phyloP scores from a whole-genome alignment of 1,139 yeast species.

The Pichia cactophila region DNA sequence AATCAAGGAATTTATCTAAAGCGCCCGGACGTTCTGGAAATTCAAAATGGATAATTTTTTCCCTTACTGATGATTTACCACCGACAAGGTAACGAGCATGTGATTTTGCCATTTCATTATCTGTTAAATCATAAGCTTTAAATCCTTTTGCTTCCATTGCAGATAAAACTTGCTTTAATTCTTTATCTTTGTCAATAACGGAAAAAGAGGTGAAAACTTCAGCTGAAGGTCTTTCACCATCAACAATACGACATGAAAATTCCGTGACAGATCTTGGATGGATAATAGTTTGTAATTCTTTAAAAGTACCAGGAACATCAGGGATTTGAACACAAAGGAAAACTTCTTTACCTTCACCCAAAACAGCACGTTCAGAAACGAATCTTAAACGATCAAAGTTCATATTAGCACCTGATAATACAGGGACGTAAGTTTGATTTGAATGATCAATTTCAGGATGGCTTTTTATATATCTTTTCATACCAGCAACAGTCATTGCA shows the following conservation, averaged over 20 bases:
- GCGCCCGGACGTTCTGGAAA: constrained; percentile 99
- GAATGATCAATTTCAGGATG: constrained; percentile 68
- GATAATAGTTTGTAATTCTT: constrained; percentile 61
- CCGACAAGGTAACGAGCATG: constrained; percentile 97
- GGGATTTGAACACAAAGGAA: constrained; percentile 87
- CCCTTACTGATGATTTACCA: constrained; percentile 69
- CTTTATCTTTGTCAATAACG: constrained; percentile 63
- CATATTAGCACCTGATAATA: constrained; percentile 95
- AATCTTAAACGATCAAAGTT: constrained; percentile 92
- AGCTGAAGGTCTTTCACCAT: constrained; percentile 38
- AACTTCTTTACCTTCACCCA: constrained; percentile 96
- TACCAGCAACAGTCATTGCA: constrained; percentile 91
- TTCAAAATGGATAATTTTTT: constrained; percentile 75
- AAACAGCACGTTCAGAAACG: constrained; percentile 95
- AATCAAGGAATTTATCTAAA: constrained; percentile 64
- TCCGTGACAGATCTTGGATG: constrained; percentile 90
- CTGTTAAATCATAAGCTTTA: constrained; percentile 76
- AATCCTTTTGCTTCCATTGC: constrained; percentile 42
- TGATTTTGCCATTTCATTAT: constrained; percentile 88
- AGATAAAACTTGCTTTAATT: constrained; percentile 37
- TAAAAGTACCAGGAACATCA: constrained; percentile 85
- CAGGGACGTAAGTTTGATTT: constrained; percentile 70
- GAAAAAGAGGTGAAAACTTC: constrained; percentile 82
- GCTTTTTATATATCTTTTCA: constrained; percentile 66
- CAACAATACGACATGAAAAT: constrained; percentile 66